Base-by-base conservation (phyloP, 106 monocot genomes). In the Acorus calamus region DNA sequence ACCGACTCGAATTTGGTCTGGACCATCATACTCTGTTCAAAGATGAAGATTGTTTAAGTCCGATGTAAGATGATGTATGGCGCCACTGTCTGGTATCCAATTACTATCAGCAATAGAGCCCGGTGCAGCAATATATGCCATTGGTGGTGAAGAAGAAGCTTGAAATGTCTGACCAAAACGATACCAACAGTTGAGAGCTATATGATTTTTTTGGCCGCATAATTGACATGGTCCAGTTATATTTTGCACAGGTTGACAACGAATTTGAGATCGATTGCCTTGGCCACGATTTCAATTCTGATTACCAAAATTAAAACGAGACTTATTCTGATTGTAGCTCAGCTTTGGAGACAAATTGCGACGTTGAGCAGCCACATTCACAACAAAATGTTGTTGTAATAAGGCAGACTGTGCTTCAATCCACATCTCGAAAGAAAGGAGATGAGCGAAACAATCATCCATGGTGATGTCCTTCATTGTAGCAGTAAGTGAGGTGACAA, bases 41-140 rank as follows among this genome's bases (percentile, higher is more conserved):
- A 47, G 6, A 0, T 3, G 0, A 0, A 63, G 11, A 4, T 2
- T 11, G 11, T 8, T 2, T 2, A 0, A 49, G 14, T 63, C 49
- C 4, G 48, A 2, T 1, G 47, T 50, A 48, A 50, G 28, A 12
- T 63, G 63, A 41, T 63, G 47, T 0, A 50, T 63, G 4, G 49
- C 63, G 8, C 49, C 63, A 11, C 12, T 63, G 14, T 63, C 12
- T 14, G 50, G 63, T 14, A 49, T 49, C 63, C 8, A 63, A 4
- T 5, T 46, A 5, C 7, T 44, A 47, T 8, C 8, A 47, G 8
- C 4, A 5, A 2, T 46, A 47, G 3, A 2, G 47, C 3, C 8
- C 2, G 6, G 0, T 2, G 61, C 3, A 41, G 4, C 3, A 12
- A 12, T 11, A 4, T 8, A 3, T 3, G 10, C 46, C 2, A 46